phyloP scores from a whole-genome alignment of 495 filamentous ascomycete species.

The Parachaetomium inaequale region DNA sequence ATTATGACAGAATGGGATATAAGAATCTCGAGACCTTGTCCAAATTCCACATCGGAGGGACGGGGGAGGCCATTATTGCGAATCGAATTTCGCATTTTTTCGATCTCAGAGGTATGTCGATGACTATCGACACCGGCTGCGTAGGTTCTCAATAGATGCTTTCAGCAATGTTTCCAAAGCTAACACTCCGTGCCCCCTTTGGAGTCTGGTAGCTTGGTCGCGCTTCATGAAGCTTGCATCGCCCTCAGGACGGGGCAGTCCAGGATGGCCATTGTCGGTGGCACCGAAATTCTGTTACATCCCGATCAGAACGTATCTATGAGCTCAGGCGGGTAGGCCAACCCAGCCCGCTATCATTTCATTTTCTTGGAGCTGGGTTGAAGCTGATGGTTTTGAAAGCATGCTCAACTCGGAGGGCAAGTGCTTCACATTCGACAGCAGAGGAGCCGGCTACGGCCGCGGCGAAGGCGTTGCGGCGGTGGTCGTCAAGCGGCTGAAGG shows the following conservation, averaged over 20 bases:
- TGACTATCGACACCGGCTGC: conserved; percentile 53
- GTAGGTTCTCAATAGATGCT: not conserved
- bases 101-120: conserved; percentile 40
- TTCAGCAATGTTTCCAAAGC: not conserved
- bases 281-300: conserved; percentile 27
- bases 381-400: not conserved
- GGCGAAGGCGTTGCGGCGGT: conserved; percentile 36
- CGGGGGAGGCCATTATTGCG: conserved; percentile 34
- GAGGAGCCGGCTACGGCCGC: conserved; percentile 36
- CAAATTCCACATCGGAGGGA: conserved; percentile 46
- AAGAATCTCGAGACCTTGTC: conserved; percentile 22
- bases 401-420: not conserved
- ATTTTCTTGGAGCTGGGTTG: not conserved
- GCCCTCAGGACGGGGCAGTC: conserved; percentile 29
- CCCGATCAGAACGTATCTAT: conserved; percentile 23
- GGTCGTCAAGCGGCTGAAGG: conserved; percentile 51
- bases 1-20: conserved; percentile 27
- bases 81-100: conserved; percentile 53
- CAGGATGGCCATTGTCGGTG: conserved; percentile 39
- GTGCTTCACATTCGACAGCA: conserved; percentile 24
- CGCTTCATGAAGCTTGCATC: conserved; percentile 46
- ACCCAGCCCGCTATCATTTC: not conserved
- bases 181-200: not conserved
- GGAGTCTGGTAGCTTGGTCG: conserved; percentile 47
- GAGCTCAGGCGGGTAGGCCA: not conserved